Percentiles rank a stretch among this genome's conserved stretches.
phyloP scores from a whole-genome alignment of 2,329 filamentous ascomycete genomes.

The Blastomyces emzantsi region DNA sequence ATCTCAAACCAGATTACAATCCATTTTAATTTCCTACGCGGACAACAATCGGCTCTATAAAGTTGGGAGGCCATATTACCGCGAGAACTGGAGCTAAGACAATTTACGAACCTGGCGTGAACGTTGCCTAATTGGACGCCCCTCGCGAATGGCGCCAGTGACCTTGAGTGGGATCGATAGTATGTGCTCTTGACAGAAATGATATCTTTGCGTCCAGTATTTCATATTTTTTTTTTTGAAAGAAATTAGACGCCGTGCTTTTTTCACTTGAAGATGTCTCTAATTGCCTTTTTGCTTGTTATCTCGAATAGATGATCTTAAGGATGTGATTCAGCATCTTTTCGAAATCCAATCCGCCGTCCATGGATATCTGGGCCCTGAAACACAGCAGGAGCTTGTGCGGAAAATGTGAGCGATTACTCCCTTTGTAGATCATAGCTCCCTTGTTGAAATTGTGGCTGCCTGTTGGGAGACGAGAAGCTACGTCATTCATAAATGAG shows the following conservation, averaged over 20 bases:
- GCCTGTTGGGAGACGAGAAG: not conserved
- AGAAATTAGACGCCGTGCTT: not conserved
- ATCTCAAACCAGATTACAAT: not conserved
- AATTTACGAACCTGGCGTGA: not conserved
- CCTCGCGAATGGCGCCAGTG: slow-evolving; percentile 27
- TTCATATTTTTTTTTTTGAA: slow-evolving; percentile 5
- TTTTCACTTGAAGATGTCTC: slow-evolving; percentile 11
- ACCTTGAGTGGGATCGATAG: slow-evolving; percentile 29
- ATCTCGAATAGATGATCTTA: slow-evolving; percentile 41
- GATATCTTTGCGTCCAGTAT: slow-evolving; percentile 5
- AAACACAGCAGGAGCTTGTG: slow-evolving; percentile 49
- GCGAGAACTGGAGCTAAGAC: not conserved
- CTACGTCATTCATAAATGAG: not conserved
- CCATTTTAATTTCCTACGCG: not conserved
- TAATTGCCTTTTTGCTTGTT: slow-evolving; percentile 11
- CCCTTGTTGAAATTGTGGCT: not conserved
- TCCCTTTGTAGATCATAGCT: not conserved
- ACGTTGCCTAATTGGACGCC: not conserved
- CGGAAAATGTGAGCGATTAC: slow-evolving; percentile 43
- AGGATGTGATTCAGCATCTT: slow-evolving; percentile 53
- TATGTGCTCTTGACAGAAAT: slow-evolving; percentile 16
- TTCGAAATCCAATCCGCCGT: slow-evolving; percentile 52
- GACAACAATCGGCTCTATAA: not conserved
- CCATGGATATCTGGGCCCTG: slow-evolving; percentile 50
- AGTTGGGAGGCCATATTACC: not conserved